phyloP scores from a whole-genome alignment of 192 early-diverging fungal species.

The Dispira parvispora region DNA sequence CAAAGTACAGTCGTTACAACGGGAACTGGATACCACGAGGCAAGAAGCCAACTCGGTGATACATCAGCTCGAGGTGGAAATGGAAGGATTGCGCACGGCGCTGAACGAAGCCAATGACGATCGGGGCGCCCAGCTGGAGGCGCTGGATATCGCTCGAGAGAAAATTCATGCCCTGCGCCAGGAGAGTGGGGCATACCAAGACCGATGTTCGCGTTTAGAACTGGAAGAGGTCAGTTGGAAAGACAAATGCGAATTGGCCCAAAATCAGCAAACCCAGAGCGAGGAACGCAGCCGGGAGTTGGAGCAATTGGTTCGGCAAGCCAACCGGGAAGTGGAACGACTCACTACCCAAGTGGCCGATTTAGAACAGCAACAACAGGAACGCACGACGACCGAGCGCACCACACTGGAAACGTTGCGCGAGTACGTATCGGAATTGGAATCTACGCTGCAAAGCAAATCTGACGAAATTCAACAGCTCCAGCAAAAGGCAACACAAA shows the following conservation, averaged over 20 bases:
- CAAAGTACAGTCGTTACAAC: neutral
- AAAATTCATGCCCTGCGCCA: neutral
- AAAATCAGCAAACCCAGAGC: neutral
- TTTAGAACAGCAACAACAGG: neutral
- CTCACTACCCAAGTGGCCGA: neutral
- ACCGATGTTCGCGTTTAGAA: neutral
- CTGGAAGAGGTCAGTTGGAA: neutral
- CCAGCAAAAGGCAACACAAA: neutral
- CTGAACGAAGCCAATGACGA: slow-evolving; percentile 2
- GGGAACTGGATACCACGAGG: neutral
- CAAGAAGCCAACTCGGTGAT: neutral
- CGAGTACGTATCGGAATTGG: neutral
- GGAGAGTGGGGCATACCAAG: neutral
- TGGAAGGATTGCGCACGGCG: neutral
- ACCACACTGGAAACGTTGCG: neutral
- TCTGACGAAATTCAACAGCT: neutral
- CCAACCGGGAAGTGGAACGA: neutral
- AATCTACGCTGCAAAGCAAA: neutral
- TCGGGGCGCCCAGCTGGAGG: slow-evolving; percentile 3
- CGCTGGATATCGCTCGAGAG: neutral
- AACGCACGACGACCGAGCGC: neutral
- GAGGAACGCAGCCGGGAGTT: neutral
- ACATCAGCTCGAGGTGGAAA: neutral
- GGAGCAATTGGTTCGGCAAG: neutral
- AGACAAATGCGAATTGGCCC: neutral